Conservation (phyloP, 495 filamentous ascomycete species). For the Daldinia concentrica region DNA sequence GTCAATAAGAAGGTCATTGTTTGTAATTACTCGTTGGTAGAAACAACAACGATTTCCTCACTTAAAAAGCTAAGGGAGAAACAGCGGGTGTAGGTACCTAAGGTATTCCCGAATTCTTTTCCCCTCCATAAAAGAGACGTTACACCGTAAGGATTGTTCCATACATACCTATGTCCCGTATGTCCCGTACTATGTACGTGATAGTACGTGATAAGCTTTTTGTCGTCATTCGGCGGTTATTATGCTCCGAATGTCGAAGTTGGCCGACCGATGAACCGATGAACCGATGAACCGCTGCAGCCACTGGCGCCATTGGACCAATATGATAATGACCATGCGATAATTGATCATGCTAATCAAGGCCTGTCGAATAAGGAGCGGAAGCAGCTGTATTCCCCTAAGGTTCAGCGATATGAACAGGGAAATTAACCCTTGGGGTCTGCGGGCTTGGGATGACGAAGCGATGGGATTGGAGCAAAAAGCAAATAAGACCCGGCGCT, state of each 20-base stretch:
- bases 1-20: background rate
- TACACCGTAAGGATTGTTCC: constrained; percentile 24
- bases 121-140: constrained; percentile 22
- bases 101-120: too few species aligned
- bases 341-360: background rate
- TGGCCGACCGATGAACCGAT: constrained; percentile 1
- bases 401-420: constrained; percentile 16
- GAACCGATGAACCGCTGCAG: constrained; percentile 1
- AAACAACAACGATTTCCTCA: background rate
- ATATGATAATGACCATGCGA: constrained; percentile 12
- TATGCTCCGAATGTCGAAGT: constrained; percentile 31
- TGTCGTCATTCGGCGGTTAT: constrained; percentile 36
- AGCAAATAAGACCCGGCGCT: constrained; percentile 25
- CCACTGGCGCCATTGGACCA: background rate
- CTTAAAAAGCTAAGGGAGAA: background rate
- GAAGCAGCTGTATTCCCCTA: constrained; percentile 19
- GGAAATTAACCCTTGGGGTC: constrained; percentile 28
- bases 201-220: constrained; percentile 28
- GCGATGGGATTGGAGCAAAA: constrained; percentile 32
- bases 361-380: constrained; percentile 22
- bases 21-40: background rate
- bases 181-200: too few species aligned
- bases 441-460: constrained; percentile 18
- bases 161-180: too few species aligned
- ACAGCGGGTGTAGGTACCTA: too few species aligned